Evolutionary conservation across 495 filamentous ascomycete genomes (phyloP).

Genomic region (Amorphotheca resinae): DNA sequence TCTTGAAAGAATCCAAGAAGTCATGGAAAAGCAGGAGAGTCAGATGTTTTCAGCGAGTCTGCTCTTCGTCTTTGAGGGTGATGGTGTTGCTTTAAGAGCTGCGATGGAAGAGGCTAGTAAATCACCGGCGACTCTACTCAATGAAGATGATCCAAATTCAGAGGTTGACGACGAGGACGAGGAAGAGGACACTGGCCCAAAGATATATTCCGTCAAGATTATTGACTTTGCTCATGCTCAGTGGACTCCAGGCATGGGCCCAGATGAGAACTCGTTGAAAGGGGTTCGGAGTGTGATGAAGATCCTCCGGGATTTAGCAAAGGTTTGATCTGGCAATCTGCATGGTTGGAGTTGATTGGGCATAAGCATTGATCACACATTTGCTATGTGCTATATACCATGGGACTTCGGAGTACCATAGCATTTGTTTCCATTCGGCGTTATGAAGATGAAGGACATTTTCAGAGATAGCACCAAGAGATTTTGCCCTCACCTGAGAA

Average conservation of each 20-base stretch:
- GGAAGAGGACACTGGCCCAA: constrained; percentile 42
- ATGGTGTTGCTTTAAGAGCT: constrained; percentile 51
- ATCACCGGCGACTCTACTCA: constrained; percentile 12
- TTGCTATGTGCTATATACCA: constrained; percentile 15
- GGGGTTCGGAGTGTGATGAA: constrained; percentile 64
- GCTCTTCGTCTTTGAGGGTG: constrained; percentile 86
- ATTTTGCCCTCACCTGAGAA: too few species aligned
- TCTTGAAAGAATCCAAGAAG: constrained; percentile 28
- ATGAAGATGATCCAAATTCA: constrained; percentile 17
- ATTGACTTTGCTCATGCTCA: constrained; percentile 95
- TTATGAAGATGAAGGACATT: background rate
- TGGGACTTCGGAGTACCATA: constrained; percentile 3
- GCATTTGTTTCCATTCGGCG: constrained; percentile 3
- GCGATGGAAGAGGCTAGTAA: constrained; percentile 50
- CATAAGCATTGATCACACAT: constrained; percentile 5
- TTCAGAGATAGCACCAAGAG: background rate
- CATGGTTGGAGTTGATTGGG: constrained; percentile 1
- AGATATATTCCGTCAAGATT: constrained; percentile 70
- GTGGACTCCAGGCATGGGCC: constrained; percentile 75
- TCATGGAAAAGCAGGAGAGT: constrained; percentile 49
- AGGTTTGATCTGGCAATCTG: background rate
- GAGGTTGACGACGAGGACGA: constrained; percentile 53
- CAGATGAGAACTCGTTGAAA: constrained; percentile 71
- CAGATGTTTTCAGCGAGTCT: constrained; percentile 90
- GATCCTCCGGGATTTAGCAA: constrained; percentile 45